Evolutionary conservation across 495 filamentous ascomycete genomes (phyloP), one percentile per base, ranked within the genome.

Genomic region (Chaetomium cochliodes): DNA sequence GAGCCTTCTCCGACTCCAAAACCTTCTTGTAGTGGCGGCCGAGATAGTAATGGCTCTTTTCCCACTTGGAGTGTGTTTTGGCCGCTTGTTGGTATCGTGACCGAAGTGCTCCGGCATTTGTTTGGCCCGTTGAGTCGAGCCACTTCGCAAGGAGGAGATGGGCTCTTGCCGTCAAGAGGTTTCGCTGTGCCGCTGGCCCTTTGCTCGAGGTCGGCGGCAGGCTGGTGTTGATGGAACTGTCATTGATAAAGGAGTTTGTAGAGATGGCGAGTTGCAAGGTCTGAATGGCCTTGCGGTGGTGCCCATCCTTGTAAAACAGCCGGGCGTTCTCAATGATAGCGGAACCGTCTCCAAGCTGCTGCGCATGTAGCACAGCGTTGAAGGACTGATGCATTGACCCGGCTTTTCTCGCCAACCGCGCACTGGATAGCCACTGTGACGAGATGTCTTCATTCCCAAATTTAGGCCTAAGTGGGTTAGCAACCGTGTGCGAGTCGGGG

Each of bases 21-120:
- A 98, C 84, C 72, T 97, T 99, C 73, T 97, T 96, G 81, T 98
- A 99, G 76, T 98, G 91, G 62, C 93, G 93, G 15, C 94, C 94
- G 20, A 99, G 83, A 76, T 97, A 96, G 74, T 97, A 98, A 73
- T 97, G 91, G 0, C 90, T 93, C 77, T 96, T 97, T 69, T 99
- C 96, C 92, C 93, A 99, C 65, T 86, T 87, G 0, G 77, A 69
- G 67, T 82, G 80, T 11, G 81, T 79, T 67, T 79, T 84, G 20
- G 85, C 79, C 9, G 92, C 93, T 63, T 87, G 81, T 47, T 88
- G 87, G 73, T 96, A 98, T 73, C 91, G 86, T 20, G 86, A 81
- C 30, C 90, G 86, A 61, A 97, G 85, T 6, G 87, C 85, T 41
- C 84, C 82, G 20, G 90, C 89, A 72, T 92, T 88, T 2, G 92